Base-by-base conservation (phyloP, 768 basidiomycete genomes). In the Coprinopsis cinerea region DNA sequence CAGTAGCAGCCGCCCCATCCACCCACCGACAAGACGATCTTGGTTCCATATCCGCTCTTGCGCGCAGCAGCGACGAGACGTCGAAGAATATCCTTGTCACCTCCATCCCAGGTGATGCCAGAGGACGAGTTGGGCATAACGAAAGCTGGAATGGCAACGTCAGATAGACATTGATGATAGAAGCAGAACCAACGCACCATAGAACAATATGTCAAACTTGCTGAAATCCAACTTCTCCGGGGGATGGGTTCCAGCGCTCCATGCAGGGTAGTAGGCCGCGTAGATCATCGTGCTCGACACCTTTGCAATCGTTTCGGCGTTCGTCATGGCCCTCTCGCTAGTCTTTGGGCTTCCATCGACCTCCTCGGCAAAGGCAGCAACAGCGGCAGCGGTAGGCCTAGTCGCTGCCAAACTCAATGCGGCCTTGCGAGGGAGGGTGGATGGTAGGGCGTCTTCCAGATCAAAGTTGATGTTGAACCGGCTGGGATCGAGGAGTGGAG, bases 1-100 rank as follows among this genome's bases (percentile, higher is more conserved):
- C 75, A 83, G 37, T 71, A 61, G 53, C 76, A 74, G 37, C 85
- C 87, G n/a, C 76, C 78, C 88, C 86, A 88, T 2, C 86, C 86
- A 57, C 78, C 85, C 48, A 88, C 74, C 26, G 82, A 80, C 22
- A 88, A 70, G 39, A 82, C 78, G 47, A 88, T 76, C 58, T 78
- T 77, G 39, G 84, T 85, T 1, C 78, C 79, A 24, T 73, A 67
- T 0, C 77, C 77, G 54, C 76, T 78, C 10, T 69, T 73, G 46
- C 78, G 78, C 1, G 78, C 85, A 40, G 66, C 66, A 15, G 65
- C 65, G 23, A 88, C 85, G 14, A 85, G 70, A 27, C 81, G 64
- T 54, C 71, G 67, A 7, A 90, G 70, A 25, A 82, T 68, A 5
- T 70, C 65, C 32, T 72, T 72, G 30, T 76, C 75, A 22, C 76